Evolutionary conservation across 306 rosid genomes (phyloP), one percentile per base, ranked within the genome.

Genomic region (Trifolium pratense): DNA sequence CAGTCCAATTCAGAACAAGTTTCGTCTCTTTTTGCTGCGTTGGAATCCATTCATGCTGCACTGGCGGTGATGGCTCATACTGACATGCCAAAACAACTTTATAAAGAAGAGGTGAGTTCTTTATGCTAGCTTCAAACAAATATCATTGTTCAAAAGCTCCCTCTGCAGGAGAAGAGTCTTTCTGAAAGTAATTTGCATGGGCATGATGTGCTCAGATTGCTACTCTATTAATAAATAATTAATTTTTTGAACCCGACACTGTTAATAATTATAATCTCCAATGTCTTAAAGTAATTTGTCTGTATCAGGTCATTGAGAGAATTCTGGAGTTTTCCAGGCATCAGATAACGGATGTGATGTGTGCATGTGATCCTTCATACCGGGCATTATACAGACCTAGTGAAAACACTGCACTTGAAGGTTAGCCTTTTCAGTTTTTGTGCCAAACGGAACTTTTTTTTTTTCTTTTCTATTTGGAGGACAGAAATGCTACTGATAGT

Each of bases 1-100:
- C 92, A 94, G 99, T 87, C 88, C 73, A 90, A 88, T 87, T 89
- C 96, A 68, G 94, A 90, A 65, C 75, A 75, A 74, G 74, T 91
- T 86, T 86, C 90, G 11, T 80, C 97, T 32, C 72, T 94, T 78
- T 85, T 87, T 74, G 82, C 88, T 77, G 97, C 95, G 3, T 81
- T 94, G 79, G 97, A 94, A 90, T 87, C 99, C 79, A 94, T 94
- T 79, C 99, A 94, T 85, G 95, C 97, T 46, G 94, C 97, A 13
- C 83, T 94, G 59, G 87, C 90, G 20, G 88, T 94, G 81, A 94
- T 94, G 97, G 86, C 96, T 55, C 81, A 89, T 68, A 73, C 79
- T 68, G 89, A 87, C 80, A 94, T 94, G 99, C 99, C 97, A 74
- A 94, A 90, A 83, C 94, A 90, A 74, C 86, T 94, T 48, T 91